phyloP scores from a whole-genome alignment of 2,329 filamentous ascomycete genomes.

The Endocalyx cinctus region DNA sequence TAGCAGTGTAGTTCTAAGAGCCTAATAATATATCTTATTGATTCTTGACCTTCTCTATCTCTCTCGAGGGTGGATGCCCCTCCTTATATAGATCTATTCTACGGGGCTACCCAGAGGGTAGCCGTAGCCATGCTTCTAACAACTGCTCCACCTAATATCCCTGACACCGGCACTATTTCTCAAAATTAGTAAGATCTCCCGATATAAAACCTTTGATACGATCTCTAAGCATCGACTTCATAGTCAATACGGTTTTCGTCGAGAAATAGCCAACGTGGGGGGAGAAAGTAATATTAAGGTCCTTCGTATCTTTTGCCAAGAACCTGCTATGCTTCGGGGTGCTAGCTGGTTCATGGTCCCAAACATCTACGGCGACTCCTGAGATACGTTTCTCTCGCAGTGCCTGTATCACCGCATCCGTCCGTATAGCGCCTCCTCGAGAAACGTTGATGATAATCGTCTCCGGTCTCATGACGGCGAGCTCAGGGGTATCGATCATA shows the following conservation, averaged over 20 bases:
- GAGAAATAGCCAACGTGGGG: conserved; percentile 21
- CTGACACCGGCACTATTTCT: no score
- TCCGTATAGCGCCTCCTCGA: conserved; percentile 15
- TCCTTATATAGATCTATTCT: no score
- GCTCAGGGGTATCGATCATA: conserved; percentile 16
- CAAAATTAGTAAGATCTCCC: no score
- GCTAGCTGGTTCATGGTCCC: conserved; percentile 18
- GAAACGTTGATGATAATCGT: conserved; percentile 19
- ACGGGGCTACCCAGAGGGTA: no score
- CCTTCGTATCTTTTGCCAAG: conserved; percentile 7
- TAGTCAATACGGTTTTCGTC: conserved; percentile 13
- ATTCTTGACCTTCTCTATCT: no score
- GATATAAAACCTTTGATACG: conserved; percentile 14
- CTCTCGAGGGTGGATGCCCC: no score
- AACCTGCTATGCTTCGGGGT: conserved; percentile 15
- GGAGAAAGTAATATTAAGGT: conserved; percentile 18
- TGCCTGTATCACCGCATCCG: conserved; percentile 20
- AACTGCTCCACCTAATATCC: no score
- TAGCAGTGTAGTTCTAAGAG: no score
- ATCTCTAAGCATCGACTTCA: conserved; percentile 14
- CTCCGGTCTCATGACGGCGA: conserved; percentile 15
- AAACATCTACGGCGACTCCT: conserved; percentile 20
- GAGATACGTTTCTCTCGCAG: conserved; percentile 15
- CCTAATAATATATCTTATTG: no score
- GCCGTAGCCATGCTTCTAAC: no score